Evolutionary conservation across 176 grass and related monocot species (phyloP), one percentile per base, ranked within the genome.

Genomic region (Cenchrus americanus): DNA sequence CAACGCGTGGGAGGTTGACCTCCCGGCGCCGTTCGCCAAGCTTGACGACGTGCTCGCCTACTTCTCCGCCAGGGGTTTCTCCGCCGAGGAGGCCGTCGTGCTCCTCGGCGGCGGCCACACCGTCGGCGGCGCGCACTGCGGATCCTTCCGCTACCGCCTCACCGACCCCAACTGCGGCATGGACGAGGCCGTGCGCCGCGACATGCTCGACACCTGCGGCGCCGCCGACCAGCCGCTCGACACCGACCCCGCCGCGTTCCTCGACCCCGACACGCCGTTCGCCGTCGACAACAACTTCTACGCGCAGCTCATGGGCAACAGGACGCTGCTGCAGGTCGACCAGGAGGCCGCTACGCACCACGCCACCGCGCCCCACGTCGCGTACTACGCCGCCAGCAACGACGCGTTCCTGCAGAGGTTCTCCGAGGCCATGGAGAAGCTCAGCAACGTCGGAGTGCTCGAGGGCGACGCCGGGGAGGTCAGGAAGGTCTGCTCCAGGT

Each of bases 91-190:
- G 80, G 73, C 84, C 14, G 84, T 94, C 23, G 34, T 89, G 57
- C 92, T 94, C 83, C 49, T 89, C 50, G 86, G 92, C 27, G 69
- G 22, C n/a, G 69, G 22, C n/a, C 92, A 94, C 73, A 91, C 89
- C 18, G 77, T 91, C 48, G 92, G 87, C 65, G 87, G 70, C 27
- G 82, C 85, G 9, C 90, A 88, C 86, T 92, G 90, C 84, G 24
- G 58, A 21, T 66, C 83, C 18, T 85, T 94, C 67, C 83, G 87
- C 17, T 58, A 87, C 75, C 89, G 89, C 42, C 89, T 94, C 54
- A 59, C 49, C 23, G 11, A 64, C 2, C 80, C 60, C 1, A 80
- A 86, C 65, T 78, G 78, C 7, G 21, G 79, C 66, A 86, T 94
- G 86, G 68, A 90, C 34, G 63, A 62, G 2, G 1, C 2, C 0